These are phyloP conservation scores for Lathyrus sativus DNA, from an alignment of 306 rosid species.

Conservation along the genomic window DNA sequence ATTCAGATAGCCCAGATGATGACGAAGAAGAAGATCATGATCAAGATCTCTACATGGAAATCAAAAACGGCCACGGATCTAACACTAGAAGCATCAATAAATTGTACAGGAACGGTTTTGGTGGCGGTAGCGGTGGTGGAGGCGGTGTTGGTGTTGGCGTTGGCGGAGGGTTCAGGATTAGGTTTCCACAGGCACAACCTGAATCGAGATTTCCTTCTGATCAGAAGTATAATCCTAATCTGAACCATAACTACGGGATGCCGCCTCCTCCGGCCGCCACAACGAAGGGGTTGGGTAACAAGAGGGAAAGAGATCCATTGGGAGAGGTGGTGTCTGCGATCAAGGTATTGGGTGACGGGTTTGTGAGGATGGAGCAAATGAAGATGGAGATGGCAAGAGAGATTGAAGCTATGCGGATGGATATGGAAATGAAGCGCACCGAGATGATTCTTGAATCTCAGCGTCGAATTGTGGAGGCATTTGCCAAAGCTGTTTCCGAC, in stretches of 20 bases:
- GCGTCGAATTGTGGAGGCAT: slow-evolving; percentile 83
- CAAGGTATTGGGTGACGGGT: slow-evolving; percentile 84
- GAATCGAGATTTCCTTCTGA: slow-evolving; percentile 57
- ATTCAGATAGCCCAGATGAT: slow-evolving; percentile 51
- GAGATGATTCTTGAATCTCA: slow-evolving; percentile 96
- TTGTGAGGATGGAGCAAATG: slow-evolving; percentile 91
- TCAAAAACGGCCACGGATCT: slow-evolving; percentile 54
- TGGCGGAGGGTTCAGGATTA: slow-evolving; percentile 71
- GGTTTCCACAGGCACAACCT: slow-evolving; percentile 78
- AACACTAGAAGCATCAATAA: slow-evolving; percentile 62
- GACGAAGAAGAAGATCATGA: slow-evolving; percentile 64
- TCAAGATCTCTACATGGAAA: slow-evolving; percentile 61
- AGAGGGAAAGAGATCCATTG: slow-evolving; percentile 68
- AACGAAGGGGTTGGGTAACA: slow-evolving; percentile 47
- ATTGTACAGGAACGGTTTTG: slow-evolving; percentile 52
- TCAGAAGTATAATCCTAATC: slow-evolving; percentile 48
- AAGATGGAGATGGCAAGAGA: slow-evolving; percentile 98
- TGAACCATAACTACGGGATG: slow-evolving; percentile 1
- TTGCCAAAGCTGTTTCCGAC: slow-evolving; percentile 78
- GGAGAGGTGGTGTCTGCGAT: slow-evolving; percentile 82
- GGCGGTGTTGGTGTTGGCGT: slow-evolving; percentile 39
- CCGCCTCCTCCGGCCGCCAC: not conserved
- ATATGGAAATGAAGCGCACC: slow-evolving; percentile 94
- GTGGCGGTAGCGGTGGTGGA: slow-evolving; percentile 41
- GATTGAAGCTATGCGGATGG: slow-evolving; percentile 86